Conservation (phyloP, 768 basidiomycete species). For the Tricholoma flavovirens region DNA sequence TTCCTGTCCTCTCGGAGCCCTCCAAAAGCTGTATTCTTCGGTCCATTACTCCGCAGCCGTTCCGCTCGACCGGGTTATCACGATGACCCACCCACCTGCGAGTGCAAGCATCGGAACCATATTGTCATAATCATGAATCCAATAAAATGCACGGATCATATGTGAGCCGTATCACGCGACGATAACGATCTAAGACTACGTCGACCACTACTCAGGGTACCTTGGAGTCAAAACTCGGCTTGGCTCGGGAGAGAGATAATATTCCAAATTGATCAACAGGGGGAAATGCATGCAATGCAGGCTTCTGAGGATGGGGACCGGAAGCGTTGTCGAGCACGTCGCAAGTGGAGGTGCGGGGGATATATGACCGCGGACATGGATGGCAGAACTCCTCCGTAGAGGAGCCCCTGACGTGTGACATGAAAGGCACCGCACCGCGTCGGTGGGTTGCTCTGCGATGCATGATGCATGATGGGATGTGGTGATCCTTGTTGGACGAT, state of each 20-base stretch:
- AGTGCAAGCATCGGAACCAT: not conserved
- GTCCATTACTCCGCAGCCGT: not conserved
- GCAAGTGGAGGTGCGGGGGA: not conserved
- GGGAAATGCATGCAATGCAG: not conserved
- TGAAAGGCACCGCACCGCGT: not conserved
- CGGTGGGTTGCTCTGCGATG: not conserved
- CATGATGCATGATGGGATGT: not conserved
- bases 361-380: conserved; percentile 2
- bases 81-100: not conserved
- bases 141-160: not conserved
- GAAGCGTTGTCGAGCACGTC: not conserved
- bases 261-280: not conserved
- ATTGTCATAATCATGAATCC: not conserved
- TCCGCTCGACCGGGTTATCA: not conserved
- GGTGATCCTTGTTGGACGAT: not conserved
- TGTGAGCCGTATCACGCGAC: not conserved
- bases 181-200: not conserved
- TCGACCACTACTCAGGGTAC: not conserved
- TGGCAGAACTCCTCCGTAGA: not conserved
- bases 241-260: not conserved
- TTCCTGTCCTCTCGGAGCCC: not conserved
- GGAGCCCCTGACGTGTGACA: not conserved
- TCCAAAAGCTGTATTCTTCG: not conserved
- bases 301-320: not conserved
- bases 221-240: not conserved